Base-by-base conservation (phyloP, 1,284 basidiomycete species). In the Polyporus tsugae region DNA sequence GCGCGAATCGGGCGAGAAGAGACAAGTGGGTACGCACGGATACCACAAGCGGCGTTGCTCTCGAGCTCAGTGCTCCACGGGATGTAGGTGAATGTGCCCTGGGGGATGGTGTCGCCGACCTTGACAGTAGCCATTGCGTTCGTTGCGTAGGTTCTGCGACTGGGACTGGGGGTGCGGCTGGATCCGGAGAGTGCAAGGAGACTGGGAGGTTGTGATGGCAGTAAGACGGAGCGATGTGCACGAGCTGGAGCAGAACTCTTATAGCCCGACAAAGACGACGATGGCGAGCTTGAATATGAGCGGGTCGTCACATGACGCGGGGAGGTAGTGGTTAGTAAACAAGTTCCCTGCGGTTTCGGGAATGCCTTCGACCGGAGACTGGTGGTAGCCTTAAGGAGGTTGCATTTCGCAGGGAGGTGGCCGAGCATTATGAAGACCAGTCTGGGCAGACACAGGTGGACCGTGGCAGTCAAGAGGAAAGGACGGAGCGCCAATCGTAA, bases 1-100 rank as follows among this genome's bases (percentile, higher is more conserved):
- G 62, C 3, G 29, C 4, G 44, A 36, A 68, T 70, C 64, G 55
- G 13, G 35, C 1, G 46, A 36, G 19, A 7, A 44, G 41, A 39
- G 46, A 13, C 39, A 19, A 9, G 39, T 62, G 22, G 29, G n/a
- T 63, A 86, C 91, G 76, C 77, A 92, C 91, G 87, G 52, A 84
- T 72, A 69, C 90, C 90, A 75, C 91, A 92, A 15, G 82, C 87
- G 64, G 90, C 88, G 72, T 82, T 80, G 77, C 89, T 82, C 49
- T 91, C 92, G 65, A 94, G 87, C 78, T 88, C 90, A 22, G 88
- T 83, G 2, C 85, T 80, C 78, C 87, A 94, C 5, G 90, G 87
- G 63, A 95, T 82, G 75, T 91, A 88, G 33, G 77, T 78, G 81
- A 95, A 93, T 11, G 81, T 85, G 55, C 84, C 87, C 68, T 84